Percentiles rank a stretch among this genome's conserved stretches.
Evolutionary conservation across 2,329 filamentous ascomycete genomes (phyloP).

Genomic region (Gyromitra esculenta): DNA sequence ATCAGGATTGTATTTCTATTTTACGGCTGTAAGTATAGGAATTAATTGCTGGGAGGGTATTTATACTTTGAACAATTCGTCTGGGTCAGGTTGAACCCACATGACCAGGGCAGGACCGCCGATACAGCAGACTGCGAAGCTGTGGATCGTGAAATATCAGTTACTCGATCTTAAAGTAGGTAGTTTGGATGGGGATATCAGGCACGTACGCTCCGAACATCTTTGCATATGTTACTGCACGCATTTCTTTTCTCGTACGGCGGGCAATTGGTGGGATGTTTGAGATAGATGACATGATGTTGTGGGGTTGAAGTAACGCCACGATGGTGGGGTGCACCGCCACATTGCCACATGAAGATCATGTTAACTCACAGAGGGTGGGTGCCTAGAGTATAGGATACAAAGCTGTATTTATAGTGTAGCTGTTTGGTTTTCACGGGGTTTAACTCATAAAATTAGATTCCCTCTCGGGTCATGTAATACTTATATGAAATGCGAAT

Average conservation of each 20-base stretch:
- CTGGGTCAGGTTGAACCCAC: constrained; percentile 83
- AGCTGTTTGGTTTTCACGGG: no score
- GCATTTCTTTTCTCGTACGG: constrained; percentile 43
- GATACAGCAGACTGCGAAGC: constrained; percentile 75
- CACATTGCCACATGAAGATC: constrained; percentile 11
- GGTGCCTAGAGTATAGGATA: not conserved
- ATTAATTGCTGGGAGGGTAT: not conserved
- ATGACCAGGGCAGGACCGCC: constrained; percentile 86
- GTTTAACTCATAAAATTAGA: no score
- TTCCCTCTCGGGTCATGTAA: no score
- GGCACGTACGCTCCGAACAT: constrained; percentile 46
- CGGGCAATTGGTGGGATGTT: constrained; percentile 14
- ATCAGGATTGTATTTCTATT: constrained; percentile 88
- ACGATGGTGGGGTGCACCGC: constrained; percentile 39
- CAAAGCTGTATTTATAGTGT: no score
- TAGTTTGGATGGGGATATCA: not conserved
- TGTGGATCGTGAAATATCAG: constrained; percentile 60
- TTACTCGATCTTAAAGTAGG: constrained; percentile 17
- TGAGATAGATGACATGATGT: constrained; percentile 32
- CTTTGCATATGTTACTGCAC: constrained; percentile 45
- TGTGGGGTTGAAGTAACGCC: constrained; percentile 30
- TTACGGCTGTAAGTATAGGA: constrained; percentile 1
- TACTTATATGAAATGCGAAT: not conserved
- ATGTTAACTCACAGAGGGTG: not conserved
- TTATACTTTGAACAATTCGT: constrained; percentile 71